Conservation (phyloP, 768 basidiomycete species). For the Agrocybe pediades region DNA sequence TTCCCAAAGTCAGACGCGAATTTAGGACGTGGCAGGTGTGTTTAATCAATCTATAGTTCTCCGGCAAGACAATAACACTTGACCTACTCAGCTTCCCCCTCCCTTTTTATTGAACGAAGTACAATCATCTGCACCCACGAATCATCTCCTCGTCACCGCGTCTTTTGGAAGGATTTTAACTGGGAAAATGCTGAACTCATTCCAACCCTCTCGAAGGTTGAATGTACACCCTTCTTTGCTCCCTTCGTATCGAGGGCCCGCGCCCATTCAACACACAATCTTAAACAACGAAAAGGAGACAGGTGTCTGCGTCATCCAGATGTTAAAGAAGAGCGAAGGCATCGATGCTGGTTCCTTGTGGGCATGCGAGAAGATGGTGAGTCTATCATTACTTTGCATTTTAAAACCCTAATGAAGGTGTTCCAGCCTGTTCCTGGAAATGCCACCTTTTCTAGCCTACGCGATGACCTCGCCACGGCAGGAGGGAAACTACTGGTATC, state of each 20-base stretch:
- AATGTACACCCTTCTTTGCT: slow-evolving; percentile 92
- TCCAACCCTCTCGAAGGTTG: slow-evolving; percentile 58
- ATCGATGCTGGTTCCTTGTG: slow-evolving; percentile 82
- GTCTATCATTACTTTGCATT: slow-evolving; percentile 19
- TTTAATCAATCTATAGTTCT: slow-evolving; percentile 2
- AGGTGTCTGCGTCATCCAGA: slow-evolving; percentile 81
- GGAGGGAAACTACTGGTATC: slow-evolving; percentile 77
- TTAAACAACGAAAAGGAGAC: slow-evolving; percentile 66
- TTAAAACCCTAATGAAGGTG: neutral
- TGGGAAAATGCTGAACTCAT: slow-evolving; percentile 56
- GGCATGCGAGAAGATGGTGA: slow-evolving; percentile 54
- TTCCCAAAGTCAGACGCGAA: slow-evolving; percentile 59
- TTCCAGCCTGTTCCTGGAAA: slow-evolving; percentile 52
- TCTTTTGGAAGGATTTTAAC: slow-evolving; percentile 91
- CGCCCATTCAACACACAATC: slow-evolving; percentile 86
- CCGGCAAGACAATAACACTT: neutral
- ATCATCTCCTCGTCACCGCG: slow-evolving; percentile 78
- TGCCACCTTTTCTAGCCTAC: slow-evolving; percentile 54
- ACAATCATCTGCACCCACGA: slow-evolving; percentile 24
- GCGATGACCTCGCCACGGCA: slow-evolving; percentile 56
- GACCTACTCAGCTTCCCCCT: slow-evolving; percentile 35
- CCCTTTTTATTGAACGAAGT: slow-evolving; percentile 27
- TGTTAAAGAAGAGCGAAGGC: slow-evolving; percentile 67
- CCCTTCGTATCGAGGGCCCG: slow-evolving; percentile 86
- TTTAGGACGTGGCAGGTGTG: slow-evolving; percentile 69